Evolutionary conservation across 2,329 filamentous ascomycete species (phyloP).

Genomic region (Talaromyces funiculosus): DNA sequence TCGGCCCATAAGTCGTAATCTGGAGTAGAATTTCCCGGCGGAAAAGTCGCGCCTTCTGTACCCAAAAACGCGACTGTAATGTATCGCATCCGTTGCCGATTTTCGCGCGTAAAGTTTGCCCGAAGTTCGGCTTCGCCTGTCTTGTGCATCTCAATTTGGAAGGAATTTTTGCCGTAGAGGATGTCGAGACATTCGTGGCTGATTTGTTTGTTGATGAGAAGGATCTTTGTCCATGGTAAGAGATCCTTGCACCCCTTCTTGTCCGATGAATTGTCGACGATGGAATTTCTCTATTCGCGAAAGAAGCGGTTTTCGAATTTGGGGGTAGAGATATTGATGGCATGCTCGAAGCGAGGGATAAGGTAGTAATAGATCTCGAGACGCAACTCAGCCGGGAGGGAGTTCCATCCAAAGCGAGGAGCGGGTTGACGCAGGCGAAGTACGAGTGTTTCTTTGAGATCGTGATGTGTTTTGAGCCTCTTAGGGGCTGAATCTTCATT

Average conservation of each 20-base stretch:
- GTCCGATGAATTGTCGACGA: too few species aligned
- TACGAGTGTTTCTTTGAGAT: background rate
- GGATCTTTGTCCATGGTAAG: background rate
- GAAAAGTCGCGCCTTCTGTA: background rate
- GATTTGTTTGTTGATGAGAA: background rate
- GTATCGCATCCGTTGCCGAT: background rate
- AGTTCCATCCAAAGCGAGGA: background rate
- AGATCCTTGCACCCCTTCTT: background rate
- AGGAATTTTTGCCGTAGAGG: background rate
- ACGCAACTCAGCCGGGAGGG: background rate
- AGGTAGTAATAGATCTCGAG: background rate
- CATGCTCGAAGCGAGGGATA: background rate
- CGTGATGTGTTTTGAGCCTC: background rate
- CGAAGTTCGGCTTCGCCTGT: background rate
- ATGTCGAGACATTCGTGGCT: background rate
- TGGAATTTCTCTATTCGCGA: background rate
- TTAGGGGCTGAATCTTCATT: background rate
- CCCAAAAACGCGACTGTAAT: background rate
- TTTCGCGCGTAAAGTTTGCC: background rate
- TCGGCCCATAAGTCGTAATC: background rate
- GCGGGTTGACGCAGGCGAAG: background rate
- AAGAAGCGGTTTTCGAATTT: background rate
- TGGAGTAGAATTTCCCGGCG: background rate
- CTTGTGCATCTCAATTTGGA: background rate
- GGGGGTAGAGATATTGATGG: background rate